Base-by-base conservation (phyloP, 1,284 basidiomycete species). In the Trichosporon inkin region DNA sequence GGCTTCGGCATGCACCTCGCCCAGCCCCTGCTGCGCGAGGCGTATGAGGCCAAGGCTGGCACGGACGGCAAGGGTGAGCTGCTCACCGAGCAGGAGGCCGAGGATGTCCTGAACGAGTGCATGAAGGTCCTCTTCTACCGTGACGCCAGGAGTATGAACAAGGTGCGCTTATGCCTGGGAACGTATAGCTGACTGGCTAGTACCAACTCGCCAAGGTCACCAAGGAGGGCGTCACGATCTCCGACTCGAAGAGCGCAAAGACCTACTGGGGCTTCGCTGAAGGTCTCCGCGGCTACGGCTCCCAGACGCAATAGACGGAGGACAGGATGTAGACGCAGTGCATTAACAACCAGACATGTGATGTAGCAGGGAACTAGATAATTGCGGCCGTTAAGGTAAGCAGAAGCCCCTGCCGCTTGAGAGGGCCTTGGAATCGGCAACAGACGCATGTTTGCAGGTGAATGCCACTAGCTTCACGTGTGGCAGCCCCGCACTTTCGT, bases 51-150 rank as follows among this genome's bases (percentile, higher is more conserved):
- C 35, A 78, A 77, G 57, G 73, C 75, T 4, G 75, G 75, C 6
- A 88, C 92, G 14, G 92, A 99, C 76, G 90, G 90, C 2, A 80
- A 82, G 20, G 89, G 93, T 69, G 83, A 88, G 49, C 78, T 80
- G 5, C 79, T 98, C 59, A 88, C 86, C 0, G 88, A 90, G 70
- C 87, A 86, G 34, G 85, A 93, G 64, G 96, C 92, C 13, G 82
- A 84, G 56, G 81, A 83, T 68, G 88, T 97, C 64, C 74, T 99
- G 53, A 85, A 90, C 71, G 86, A 90, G 57, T 88, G 89, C 75
- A 90, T 99, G 88, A 88, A 88, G 70, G 94, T 99, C 11, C 82
- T 99, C 56, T 99, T 89, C 81, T 99, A 99, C 80, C 86, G 95
- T 52, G 96, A 99, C 73, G 95, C 95, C 2, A 85, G 96, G 71